phyloP scores from a whole-genome alignment of 352 stramenopile genomes.

The Blastocystis sp. region DNA sequence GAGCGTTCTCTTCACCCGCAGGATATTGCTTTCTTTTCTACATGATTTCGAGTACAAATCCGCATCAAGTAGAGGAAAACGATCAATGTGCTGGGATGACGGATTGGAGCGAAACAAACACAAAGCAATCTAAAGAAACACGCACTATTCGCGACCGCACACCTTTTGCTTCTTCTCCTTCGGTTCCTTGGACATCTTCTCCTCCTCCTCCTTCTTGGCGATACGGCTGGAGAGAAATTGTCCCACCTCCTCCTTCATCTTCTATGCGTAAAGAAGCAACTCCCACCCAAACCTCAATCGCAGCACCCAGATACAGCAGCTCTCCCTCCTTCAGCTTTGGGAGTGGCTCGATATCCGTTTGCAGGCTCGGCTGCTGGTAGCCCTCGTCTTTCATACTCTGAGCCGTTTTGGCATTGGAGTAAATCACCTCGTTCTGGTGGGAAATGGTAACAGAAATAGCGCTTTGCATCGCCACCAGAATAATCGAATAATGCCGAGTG shows the following conservation, averaged over 20 bases:
- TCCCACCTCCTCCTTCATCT: constrained; percentile 58
- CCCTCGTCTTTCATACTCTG: constrained; percentile 13
- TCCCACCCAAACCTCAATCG: background rate
- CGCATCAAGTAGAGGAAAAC: no score
- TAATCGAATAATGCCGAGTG: background rate
- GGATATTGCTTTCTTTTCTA: no score
- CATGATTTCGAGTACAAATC: no score
- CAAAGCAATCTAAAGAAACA: background rate
- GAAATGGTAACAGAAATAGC: constrained; percentile 23
- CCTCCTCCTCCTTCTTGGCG: background rate
- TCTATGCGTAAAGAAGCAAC: constrained; percentile 2
- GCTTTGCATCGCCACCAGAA: constrained; percentile 10
- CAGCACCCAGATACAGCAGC: constrained; percentile 43
- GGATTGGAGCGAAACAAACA: background rate
- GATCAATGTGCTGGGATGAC: no score
- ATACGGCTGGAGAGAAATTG: background rate
- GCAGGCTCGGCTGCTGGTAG: constrained; percentile 23
- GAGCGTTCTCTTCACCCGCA: no score
- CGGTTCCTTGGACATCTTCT: background rate
- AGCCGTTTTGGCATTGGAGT: constrained; percentile 11
- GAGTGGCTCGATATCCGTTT: constrained; percentile 54
- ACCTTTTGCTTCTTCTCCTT: constrained; percentile 8
- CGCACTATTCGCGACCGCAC: background rate
- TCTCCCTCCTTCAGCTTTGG: constrained; percentile 50
- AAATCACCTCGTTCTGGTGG: constrained; percentile 9